Evolutionary conservation across 1,284 basidiomycete species (phyloP).

Genomic region (Sanghuangporus weigelae): DNA sequence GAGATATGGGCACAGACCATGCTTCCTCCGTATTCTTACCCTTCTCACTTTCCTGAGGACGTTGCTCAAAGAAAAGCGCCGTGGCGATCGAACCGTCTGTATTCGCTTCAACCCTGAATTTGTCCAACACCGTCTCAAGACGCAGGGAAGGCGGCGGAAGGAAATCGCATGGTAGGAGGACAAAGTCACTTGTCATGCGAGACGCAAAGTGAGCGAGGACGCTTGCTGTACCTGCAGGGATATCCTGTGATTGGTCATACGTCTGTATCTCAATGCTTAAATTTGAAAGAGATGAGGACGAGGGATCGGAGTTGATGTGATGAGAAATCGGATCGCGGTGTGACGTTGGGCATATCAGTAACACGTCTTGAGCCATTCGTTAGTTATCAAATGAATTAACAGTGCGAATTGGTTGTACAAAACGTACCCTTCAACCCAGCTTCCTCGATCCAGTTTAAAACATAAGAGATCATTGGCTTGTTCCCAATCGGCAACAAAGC

Average conservation of each 20-base stretch:
- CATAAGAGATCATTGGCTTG: conserved; percentile 81
- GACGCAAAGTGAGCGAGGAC: conserved; percentile 64
- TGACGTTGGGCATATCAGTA: conserved; percentile 76
- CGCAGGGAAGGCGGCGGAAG: conserved; percentile 71
- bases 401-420: background rate
- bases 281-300: conserved; percentile 50
- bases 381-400: background rate
- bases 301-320: conserved; percentile 67
- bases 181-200: conserved; percentile 77
- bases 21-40: conserved; percentile 46
- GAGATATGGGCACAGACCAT: conserved; percentile 46
- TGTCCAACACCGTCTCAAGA: conserved; percentile 70
- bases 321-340: conserved; percentile 75
- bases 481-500: conserved; percentile 85
- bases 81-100: conserved; percentile 70
- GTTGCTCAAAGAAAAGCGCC: conserved; percentile 67
- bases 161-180: conserved; percentile 90
- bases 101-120: conserved; percentile 67
- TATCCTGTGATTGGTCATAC: conserved; percentile 65
- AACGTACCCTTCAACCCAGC: conserved; percentile 75
- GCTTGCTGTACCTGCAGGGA: conserved; percentile 60
- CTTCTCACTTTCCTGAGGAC: conserved; percentile 47
- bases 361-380: conserved; percentile 54
- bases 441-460: conserved; percentile 81
- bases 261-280: conserved; percentile 70